Percentiles rank a stretch among this genome's conserved stretches.
These are phyloP conservation scores for Chrysoporthe austroafricana DNA, from an alignment of 2,329 filamentous ascomycete genomes.

Conservation along the genomic window DNA sequence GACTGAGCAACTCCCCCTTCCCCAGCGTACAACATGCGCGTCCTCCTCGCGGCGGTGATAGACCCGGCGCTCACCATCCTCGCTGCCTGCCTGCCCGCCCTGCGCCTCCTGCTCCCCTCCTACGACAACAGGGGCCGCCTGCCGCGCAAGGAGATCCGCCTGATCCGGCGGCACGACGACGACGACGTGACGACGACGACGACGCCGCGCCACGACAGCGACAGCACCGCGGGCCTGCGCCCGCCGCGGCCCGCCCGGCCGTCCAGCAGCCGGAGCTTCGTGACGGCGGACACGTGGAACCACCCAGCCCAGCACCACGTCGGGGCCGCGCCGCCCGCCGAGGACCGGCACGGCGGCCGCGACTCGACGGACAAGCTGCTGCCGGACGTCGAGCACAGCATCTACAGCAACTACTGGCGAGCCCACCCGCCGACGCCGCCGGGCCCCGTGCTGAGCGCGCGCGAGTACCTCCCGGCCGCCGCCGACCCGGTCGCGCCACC, in stretches of 20 bases:
- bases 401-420: slow-evolving; percentile 1
- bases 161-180: slow-evolving; percentile 2
- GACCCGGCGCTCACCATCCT: slow-evolving; percentile 21
- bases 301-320: no score
- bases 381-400: slow-evolving; percentile 7
- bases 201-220: neutral
- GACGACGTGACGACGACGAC: neutral
- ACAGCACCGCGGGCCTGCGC: neutral
- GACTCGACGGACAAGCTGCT: slow-evolving; percentile 13
- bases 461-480: no score
- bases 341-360: neutral
- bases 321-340: no score
- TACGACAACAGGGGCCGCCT: slow-evolving; percentile 1
- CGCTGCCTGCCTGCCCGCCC: slow-evolving; percentile 13
- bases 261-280: slow-evolving; percentile 13
- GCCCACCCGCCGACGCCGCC: no score
- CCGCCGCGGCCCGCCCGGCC: neutral
- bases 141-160: slow-evolving; percentile 15
- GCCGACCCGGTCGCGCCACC: neutral
- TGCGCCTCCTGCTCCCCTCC: slow-evolving; percentile 13
- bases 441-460: no score
- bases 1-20: neutral
- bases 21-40: slow-evolving; percentile 9
- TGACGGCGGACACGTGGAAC: slow-evolving; percentile 5
- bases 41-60: slow-evolving; percentile 15